Evolutionary conservation across 2,329 filamentous ascomycete genomes (phyloP).

Genomic region (Pezicula neosporulosa): DNA sequence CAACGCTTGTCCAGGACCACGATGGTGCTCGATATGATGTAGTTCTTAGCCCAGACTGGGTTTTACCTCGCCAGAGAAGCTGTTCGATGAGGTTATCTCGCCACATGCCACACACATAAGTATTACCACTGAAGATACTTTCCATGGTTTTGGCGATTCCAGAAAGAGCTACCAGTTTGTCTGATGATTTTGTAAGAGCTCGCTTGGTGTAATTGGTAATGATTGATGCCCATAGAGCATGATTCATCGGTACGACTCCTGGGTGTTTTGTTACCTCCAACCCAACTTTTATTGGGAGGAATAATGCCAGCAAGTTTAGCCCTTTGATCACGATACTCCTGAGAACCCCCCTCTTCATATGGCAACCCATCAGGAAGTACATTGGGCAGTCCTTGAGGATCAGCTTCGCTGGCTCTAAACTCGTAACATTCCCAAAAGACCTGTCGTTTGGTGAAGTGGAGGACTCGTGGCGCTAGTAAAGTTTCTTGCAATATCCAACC

Average conservation of each 20-base stretch:
- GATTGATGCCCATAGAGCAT: neutral
- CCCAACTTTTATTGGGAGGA: too few relatives aligned
- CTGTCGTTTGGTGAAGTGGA: slow-evolving; percentile 7
- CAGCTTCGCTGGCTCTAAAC: slow-evolving; percentile 4
- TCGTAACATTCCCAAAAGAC: slow-evolving; percentile 10
- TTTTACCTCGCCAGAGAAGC: too few relatives aligned
- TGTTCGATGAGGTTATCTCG: too few relatives aligned
- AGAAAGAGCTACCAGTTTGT: neutral
- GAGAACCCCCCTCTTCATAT: too few relatives aligned
- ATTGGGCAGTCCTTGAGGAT: slow-evolving; percentile 1
- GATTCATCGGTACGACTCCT: neutral
- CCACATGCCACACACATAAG: too few relatives aligned
- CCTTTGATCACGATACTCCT: too few relatives aligned
- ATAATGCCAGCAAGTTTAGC: too few relatives aligned
- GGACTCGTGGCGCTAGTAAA: slow-evolving; percentile 5
- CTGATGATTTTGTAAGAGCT: neutral
- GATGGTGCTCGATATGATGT: slow-evolving; percentile 1
- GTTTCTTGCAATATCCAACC: slow-evolving; percentile 13
- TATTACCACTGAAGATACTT: neutral
- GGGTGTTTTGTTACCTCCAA: too few relatives aligned
- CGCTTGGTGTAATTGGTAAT: slow-evolving; percentile 1
- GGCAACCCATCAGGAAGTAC: too few relatives aligned
- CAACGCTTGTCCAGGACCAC: slow-evolving; percentile 22
- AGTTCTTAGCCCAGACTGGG: neutral
- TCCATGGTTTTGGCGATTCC: neutral